Evolutionary conservation across 805 yeast species (phyloP).

Genomic region (Teunomyces funiuensis): DNA sequence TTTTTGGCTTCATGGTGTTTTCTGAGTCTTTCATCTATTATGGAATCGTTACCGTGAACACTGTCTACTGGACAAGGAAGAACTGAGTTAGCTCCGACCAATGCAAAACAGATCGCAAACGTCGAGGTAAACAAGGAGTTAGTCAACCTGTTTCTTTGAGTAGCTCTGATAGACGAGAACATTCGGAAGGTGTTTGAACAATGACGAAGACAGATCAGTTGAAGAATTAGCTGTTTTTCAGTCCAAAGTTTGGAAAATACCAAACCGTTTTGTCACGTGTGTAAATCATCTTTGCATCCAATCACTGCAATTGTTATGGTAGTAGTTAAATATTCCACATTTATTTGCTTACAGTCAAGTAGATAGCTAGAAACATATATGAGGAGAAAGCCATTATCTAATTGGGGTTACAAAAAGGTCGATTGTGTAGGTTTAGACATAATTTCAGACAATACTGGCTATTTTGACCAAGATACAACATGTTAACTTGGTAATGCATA

Average conservation of each 20-base stretch:
- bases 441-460: no score
- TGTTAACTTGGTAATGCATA: no score
- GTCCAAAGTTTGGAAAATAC: neutral
- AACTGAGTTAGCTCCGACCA: slow-evolving; percentile 55
- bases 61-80: slow-evolving; percentile 46
- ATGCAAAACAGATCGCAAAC: slow-evolving; percentile 62
- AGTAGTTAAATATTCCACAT: neutral
- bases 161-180: slow-evolving; percentile 52
- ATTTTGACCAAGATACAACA: no score
- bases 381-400: no score
- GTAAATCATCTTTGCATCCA: neutral
- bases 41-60: slow-evolving; percentile 42
- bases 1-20: slow-evolving; percentile 11
- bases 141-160: slow-evolving; percentile 55
- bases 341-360: no score
- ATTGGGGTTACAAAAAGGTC: no score
- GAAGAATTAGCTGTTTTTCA: slow-evolving; percentile 5
- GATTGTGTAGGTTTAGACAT: no score
- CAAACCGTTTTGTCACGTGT: slow-evolving; percentile 4
- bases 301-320: slow-evolving; percentile 2
- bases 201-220: neutral
- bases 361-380: no score
- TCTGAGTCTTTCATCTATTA: slow-evolving; percentile 32
- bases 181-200: slow-evolving; percentile 22
- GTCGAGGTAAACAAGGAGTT: slow-evolving; percentile 71